Base-by-base conservation (phyloP, 257 asterid genomes). In the Plantago ovata region DNA sequence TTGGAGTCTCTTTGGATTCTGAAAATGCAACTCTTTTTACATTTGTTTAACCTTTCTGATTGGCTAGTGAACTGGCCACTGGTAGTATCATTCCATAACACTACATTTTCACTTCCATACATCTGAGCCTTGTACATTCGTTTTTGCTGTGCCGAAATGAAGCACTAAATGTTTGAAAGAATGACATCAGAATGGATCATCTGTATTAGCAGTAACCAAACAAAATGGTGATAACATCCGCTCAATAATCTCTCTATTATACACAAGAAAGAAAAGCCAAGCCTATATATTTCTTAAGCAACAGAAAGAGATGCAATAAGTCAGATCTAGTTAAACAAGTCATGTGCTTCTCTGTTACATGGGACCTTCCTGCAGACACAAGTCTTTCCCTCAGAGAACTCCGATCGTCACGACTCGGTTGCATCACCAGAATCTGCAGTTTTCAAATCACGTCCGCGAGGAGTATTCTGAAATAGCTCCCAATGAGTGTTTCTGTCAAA, bases 401-500 rank as follows among this genome's bases (percentile, higher is more conserved):
- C 75, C 20, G 89, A 86, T 83, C 80, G 85, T 76, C 56, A 22
- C 76, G 13, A 12, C 67, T 54, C 12, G 33, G 15, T 14, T 20
- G 19, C 13, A 15, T 51, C 13, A 28, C 16, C 7, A 24, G 13
- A 45, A 18, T 7, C 54, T 28, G 62, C 52, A 6, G 60, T 39
- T n/a, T n/a, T n/a, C n/a, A 56, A 71, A 53, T 69, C 65, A 72
- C 67, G 91, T 80, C 82, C 16, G 3, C 23, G 8, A 53, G 67
- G 65, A 62, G 57, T 40, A n/a, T 21, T 55, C 58, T 51, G 58
- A 51, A 56, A 71, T 69, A 61, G 48, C 61, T 58, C 66, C 72
- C 62, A 4, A 12, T 33, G 32, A 61, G 74, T 67, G 73, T 86
- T 75, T 83, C n/a, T 83, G 78, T 68, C 84, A 20, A 12, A 6